Evolutionary conservation across 2,329 filamentous ascomycete species (phyloP).

Genomic region (Pseudogymnoascus sp.): DNA sequence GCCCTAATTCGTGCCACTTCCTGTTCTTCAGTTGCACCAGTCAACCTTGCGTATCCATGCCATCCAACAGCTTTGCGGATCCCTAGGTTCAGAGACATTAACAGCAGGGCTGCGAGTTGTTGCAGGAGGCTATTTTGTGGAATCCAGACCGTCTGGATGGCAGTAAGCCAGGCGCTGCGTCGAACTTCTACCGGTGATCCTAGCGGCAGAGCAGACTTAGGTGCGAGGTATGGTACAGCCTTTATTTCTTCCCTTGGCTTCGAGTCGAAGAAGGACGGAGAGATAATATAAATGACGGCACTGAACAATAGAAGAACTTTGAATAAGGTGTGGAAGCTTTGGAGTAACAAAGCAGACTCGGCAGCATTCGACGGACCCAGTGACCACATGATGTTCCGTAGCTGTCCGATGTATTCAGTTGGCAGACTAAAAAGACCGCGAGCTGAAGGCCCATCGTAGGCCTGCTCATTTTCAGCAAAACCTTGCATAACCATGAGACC

Average conservation of each 20-base stretch:
- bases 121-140: conserved; percentile 79
- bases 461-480: conserved; percentile 45
- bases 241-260: conserved; percentile 32
- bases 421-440: conserved; percentile 60
- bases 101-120: conserved; percentile 72
- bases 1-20: conserved; percentile 81
- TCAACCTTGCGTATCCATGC: conserved; percentile 67
- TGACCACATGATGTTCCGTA: conserved; percentile 35
- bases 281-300: conserved; percentile 45
- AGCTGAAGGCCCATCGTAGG: conserved; percentile 49
- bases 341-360: conserved; percentile 42
- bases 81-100: conserved; percentile 77
- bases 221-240: conserved; percentile 43
- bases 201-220: conserved; percentile 54
- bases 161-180: conserved; percentile 84
- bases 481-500: conserved; percentile 89
- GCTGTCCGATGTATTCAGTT: conserved; percentile 46
- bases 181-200: conserved; percentile 79
- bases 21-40: conserved; percentile 73
- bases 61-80: conserved; percentile 69
- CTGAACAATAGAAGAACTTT: conserved; percentile 46
- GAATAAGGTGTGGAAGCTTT: conserved; percentile 40
- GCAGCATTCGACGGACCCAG: conserved; percentile 38
- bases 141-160: conserved; percentile 86
- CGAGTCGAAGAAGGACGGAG: conserved; percentile 43